Conservation (phyloP, 1,284 basidiomycete species). For the Blastosporella zonata region DNA sequence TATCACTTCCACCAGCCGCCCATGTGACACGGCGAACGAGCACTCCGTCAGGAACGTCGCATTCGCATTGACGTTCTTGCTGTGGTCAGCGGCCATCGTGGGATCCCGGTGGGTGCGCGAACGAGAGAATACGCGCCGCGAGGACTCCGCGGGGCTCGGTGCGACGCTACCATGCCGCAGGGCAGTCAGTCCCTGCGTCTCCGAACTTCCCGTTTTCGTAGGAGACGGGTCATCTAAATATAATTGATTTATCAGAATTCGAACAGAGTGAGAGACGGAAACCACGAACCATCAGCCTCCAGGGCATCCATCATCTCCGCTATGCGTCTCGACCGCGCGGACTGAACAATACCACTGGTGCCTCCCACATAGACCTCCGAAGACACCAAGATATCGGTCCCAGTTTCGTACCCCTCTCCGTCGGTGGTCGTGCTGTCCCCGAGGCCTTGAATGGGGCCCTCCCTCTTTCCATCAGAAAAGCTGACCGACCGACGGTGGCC, state of each 20-base stretch:
- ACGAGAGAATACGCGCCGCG: conserved; percentile 46
- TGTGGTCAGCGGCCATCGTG: conserved; percentile 33
- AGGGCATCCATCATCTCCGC: conserved; percentile 73
- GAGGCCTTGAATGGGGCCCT: conserved; percentile 78
- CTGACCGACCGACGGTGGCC: conserved; percentile 78
- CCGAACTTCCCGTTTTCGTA: conserved; percentile 49
- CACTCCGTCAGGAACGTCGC: conserved; percentile 92
- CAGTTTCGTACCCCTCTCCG: conserved; percentile 29
- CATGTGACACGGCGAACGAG: conserved; percentile 91
- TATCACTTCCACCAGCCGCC: conserved; percentile 87
- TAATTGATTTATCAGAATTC: conserved; percentile 1
- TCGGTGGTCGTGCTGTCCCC: conserved; percentile 31
- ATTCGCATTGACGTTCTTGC: conserved; percentile 50
- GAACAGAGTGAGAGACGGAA: background rate
- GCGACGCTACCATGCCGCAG: conserved; percentile 33
- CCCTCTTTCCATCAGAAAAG: conserved; percentile 88
- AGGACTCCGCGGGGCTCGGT: conserved; percentile 18
- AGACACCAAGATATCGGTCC: conserved; percentile 26
- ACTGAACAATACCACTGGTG: conserved; percentile 46
- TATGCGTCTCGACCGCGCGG: conserved; percentile 74
- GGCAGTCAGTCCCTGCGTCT: conserved; percentile 44
- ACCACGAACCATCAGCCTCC: conserved; percentile 57
- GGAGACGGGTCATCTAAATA: conserved; percentile 44
- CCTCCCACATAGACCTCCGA: conserved; percentile 23
- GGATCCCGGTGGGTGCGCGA: conserved; percentile 37